Evolutionary conservation across 805 yeast genomes (phyloP).

Genomic region (Nakazawaea ambrosiae): DNA sequence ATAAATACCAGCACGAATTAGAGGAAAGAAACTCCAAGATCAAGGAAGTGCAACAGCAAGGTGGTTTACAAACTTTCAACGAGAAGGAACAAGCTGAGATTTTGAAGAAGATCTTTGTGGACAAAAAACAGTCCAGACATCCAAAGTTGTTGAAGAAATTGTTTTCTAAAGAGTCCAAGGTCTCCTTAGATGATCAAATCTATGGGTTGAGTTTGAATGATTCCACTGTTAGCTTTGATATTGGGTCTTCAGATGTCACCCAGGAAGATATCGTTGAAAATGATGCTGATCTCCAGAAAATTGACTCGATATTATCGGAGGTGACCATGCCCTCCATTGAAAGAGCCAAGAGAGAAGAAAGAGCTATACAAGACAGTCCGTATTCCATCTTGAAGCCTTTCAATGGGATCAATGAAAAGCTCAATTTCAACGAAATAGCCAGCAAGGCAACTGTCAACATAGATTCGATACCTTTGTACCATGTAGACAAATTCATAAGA

Average conservation of each 20-base stretch:
- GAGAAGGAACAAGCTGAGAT: slow-evolving; percentile 19
- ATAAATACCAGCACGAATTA: slow-evolving; percentile 41
- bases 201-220: slow-evolving; percentile 14
- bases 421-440: slow-evolving; percentile 42
- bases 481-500: slow-evolving; percentile 37
- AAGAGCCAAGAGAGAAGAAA: slow-evolving; percentile 59
- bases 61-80: slow-evolving; percentile 11
- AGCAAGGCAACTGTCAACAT: slow-evolving; percentile 12
- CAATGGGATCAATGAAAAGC: slow-evolving; percentile 28
- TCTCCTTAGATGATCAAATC: slow-evolving; percentile 26
- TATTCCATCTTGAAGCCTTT: slow-evolving; percentile 61
- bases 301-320: slow-evolving; percentile 23
- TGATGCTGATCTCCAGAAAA: slow-evolving; percentile 29
- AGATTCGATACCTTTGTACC: slow-evolving; percentile 23
- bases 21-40: slow-evolving; percentile 25
- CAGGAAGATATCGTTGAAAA: slow-evolving; percentile 16
- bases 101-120: slow-evolving; percentile 36
- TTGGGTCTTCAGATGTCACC: slow-evolving; percentile 2
- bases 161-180: slow-evolving; percentile 26
- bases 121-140: slow-evolving; percentile 30
- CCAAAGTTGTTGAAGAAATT: slow-evolving; percentile 40
- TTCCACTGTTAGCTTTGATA: slow-evolving; percentile 1
- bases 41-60: slow-evolving; percentile 16
- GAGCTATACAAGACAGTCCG: slow-evolving; percentile 54
- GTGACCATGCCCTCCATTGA: slow-evolving; percentile 55